Conservation (phyloP, 176 grass and related monocot species). For the Leersia perrieri region DNA sequence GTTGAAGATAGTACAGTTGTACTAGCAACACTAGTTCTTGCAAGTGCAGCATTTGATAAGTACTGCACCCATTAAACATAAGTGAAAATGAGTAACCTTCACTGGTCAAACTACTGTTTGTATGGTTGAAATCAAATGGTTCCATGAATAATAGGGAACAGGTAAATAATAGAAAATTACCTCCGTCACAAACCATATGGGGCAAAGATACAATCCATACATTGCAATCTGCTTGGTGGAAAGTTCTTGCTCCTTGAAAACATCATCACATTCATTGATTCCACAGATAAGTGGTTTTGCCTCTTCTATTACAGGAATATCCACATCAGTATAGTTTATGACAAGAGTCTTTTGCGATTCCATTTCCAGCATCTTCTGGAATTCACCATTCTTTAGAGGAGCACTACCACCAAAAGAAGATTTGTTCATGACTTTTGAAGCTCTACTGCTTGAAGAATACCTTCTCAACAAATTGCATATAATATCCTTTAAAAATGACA, state of each 20-base stretch:
- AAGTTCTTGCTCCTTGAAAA: conserved; percentile 54
- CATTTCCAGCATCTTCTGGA: conserved; percentile 84
- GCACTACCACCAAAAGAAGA: conserved; percentile 53
- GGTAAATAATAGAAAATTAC: conserved; percentile 42
- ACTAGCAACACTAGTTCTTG: conserved; percentile 98
- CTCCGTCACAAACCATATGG: conserved; percentile 98
- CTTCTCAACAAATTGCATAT: conserved; percentile 52
- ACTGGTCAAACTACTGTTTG: not conserved
- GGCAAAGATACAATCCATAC: conserved; percentile 81
- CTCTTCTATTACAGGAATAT: conserved; percentile 59
- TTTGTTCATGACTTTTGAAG: conserved; percentile 54
- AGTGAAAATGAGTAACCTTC: conserved; percentile 25
- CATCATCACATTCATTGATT: conserved; percentile 37
- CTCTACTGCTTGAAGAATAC: conserved; percentile 41
- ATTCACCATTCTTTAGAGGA: conserved; percentile 53
- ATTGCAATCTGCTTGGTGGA: conserved; percentile 70
- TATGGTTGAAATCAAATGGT: not conserved
- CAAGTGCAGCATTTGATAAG: conserved; percentile 97
- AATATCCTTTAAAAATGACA: conserved; percentile 81
- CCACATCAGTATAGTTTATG: conserved; percentile 56
- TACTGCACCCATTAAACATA: conserved; percentile 68
- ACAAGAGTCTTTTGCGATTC: conserved; percentile 54
- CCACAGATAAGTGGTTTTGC: conserved; percentile 55
- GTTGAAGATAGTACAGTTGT: conserved; percentile 96
- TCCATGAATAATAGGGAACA: not conserved